A percentile compares a stretch with the other conserved stretches of the same genome.
phyloP scores from a whole-genome alignment of 1,284 basidiomycete species.

The Anthracocystis setariae region DNA sequence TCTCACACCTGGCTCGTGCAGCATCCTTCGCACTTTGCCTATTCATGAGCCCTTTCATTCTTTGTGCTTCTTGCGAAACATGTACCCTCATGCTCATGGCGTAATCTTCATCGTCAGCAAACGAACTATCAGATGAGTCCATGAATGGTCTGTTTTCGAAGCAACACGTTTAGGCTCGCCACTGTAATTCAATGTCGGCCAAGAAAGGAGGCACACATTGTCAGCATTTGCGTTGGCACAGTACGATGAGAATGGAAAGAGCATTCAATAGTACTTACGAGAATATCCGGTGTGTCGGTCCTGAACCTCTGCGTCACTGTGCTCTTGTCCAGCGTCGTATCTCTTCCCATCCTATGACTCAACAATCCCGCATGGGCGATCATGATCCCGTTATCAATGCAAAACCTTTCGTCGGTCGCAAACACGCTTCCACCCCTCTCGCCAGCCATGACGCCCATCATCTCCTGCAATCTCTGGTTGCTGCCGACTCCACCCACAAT shows the following conservation, averaged over 20 bases:
- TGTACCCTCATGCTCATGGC: too few species aligned
- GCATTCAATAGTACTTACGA: slow-evolving; percentile 25
- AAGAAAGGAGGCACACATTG: background rate
- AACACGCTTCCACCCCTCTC: slow-evolving; percentile 91
- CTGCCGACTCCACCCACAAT: slow-evolving; percentile 95
- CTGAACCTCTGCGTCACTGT: slow-evolving; percentile 65
- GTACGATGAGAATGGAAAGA: too few species aligned
- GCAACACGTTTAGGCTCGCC: slow-evolving; percentile 17
- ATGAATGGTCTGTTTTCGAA: background rate
- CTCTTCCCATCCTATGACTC: slow-evolving; percentile 84
- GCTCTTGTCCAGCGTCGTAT: slow-evolving; percentile 60
- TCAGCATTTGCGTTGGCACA: background rate
- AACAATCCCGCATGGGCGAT: slow-evolving; percentile 97
- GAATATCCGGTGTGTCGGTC: slow-evolving; percentile 62
- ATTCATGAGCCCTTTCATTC: too few species aligned
- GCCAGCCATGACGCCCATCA: slow-evolving; percentile 97
- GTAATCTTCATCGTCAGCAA: too few species aligned
- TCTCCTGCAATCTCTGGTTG: slow-evolving; percentile 90
- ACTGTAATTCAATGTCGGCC: slow-evolving; percentile 3
- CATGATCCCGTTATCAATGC: slow-evolving; percentile 99
- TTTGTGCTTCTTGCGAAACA: too few species aligned
- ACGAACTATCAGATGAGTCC: background rate
- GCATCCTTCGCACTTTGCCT: background rate
- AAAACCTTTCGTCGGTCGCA: slow-evolving; percentile 96
- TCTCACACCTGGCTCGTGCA: slow-evolving; percentile 23